Evolutionary conservation across 768 basidiomycete species (phyloP).

Genomic region (Suillus weaverae): DNA sequence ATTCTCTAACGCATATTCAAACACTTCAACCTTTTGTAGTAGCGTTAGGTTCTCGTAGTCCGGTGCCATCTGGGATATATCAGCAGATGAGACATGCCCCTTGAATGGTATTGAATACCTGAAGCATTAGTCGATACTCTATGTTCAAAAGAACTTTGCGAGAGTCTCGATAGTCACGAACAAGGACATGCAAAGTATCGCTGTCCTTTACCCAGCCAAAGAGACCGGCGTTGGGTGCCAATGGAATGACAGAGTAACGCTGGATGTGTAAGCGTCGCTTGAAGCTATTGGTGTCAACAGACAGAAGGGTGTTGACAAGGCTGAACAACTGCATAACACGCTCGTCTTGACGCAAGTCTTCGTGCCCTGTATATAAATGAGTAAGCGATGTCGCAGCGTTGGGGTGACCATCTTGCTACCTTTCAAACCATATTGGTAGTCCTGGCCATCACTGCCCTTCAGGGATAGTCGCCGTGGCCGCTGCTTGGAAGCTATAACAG

Average conservation of each 20-base stretch:
- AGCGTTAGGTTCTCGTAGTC: conserved; percentile 94
- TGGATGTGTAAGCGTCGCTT: conserved; percentile 95
- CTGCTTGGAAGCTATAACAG: conserved; percentile 96
- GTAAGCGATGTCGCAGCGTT: neutral
- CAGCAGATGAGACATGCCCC: conserved; percentile 45
- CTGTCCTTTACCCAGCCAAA: conserved; percentile 95
- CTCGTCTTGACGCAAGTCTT: conserved; percentile 98
- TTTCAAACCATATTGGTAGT: conserved; percentile 91
- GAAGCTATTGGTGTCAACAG: conserved; percentile 92
- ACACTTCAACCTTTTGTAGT: conserved; percentile 98
- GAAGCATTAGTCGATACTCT: conserved; percentile 97
- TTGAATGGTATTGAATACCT: conserved; percentile 66
- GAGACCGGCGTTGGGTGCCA: conserved; percentile 94
- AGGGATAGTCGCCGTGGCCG: conserved; percentile 86
- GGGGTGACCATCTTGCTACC: conserved; percentile 43
- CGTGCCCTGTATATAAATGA: conserved; percentile 66
- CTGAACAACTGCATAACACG: conserved; percentile 99
- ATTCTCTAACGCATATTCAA: conserved; percentile 97
- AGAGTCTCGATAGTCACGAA: conserved; percentile 94
- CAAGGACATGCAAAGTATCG: conserved; percentile 93
- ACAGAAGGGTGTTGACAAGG: conserved; percentile 91
- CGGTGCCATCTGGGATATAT: conserved; percentile 82
- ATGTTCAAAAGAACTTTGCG: conserved; percentile 97
- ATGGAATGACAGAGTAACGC: conserved; percentile 86
- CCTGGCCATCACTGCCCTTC: conserved; percentile 88